Evolutionary conservation across 306 rosid species (phyloP), one percentile per base, ranked within the genome.

Genomic region (Rosa multiflora): DNA sequence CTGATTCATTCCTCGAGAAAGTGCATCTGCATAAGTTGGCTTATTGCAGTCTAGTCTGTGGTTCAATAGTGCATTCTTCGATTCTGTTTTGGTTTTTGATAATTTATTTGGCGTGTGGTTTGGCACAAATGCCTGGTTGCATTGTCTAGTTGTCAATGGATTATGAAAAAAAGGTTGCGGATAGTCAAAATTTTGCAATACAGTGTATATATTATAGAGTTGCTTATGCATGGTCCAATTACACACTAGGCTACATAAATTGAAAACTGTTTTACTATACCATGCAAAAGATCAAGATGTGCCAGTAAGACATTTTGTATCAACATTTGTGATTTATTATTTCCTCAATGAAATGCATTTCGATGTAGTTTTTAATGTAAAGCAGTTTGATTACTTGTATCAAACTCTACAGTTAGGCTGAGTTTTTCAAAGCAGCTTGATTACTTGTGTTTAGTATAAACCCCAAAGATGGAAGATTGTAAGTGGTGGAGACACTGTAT

Each of bases 151-250:
- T 72, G 66, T 73, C 20, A 55, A 69, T 78, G 58, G 74, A 49
- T 14, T 13, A 58, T 80, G 70, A 56, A 39, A 76, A n/a, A 70
- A 53, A 5, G 61, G 75, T 72, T 68, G 72, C 43, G 48, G 32
- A 47, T 79, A 40, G 67, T 73, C 75, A 44, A 72, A 79, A 68
- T 79, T 86, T 90, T 81, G 91, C 81, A 72, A 32, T 82, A 40
- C 58, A 74, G 80, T 81, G 83, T 81, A 14, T 51, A 15, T 51
- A 51, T 51, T 77, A 85, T 73, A 71, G 73, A 61, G 13, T 20
- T 83, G 74, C 63, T n/a, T 75, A 44, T 67, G 76, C 26, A 20
- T 48, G 64, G 29, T 73, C 67, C 53, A n/a, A 66, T 70, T 4
- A 32, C 53, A 11, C 84, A 15, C 56, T 78, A 69, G 44, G 73